phyloP scores from a whole-genome alignment of 176 grass and related monocot species.

The Microstegium vimineum region DNA sequence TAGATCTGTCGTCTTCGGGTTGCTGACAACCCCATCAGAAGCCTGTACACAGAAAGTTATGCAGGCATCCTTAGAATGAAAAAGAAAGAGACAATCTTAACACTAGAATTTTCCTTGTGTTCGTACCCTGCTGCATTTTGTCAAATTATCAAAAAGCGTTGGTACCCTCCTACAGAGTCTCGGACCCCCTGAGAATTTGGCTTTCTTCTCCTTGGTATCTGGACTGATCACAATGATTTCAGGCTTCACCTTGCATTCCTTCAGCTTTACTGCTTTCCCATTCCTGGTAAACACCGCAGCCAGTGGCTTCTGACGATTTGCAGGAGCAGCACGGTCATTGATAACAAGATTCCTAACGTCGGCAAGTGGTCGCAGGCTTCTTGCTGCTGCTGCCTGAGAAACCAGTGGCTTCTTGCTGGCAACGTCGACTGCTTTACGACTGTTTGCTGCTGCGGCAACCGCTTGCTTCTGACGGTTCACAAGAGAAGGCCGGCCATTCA shows the following conservation, averaged over 20 bases:
- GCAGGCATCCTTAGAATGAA: neutral
- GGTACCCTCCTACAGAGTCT: conserved; percentile 25
- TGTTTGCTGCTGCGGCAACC: conserved; percentile 8
- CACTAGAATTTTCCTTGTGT: neutral
- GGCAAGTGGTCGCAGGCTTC: neutral
- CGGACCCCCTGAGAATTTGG: neutral
- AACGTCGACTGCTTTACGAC: neutral
- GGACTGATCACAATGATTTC: conserved; percentile 36
- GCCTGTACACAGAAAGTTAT: conserved; percentile 18
- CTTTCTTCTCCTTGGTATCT: conserved; percentile 34
- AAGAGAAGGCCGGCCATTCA: conserved; percentile 20
- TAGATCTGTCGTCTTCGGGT: conserved; percentile 6
- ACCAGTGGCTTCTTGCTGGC: neutral
- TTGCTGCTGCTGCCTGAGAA: conserved; percentile 12
- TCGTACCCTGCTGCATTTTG: conserved; percentile 45
- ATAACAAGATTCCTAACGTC: conserved; percentile 25
- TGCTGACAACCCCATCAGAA: conserved; percentile 39
- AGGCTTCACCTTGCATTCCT: conserved; percentile 22
- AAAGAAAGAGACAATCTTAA: neutral
- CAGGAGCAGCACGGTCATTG: conserved; percentile 9
- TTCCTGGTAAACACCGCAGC: neutral
- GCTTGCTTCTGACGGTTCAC: conserved; percentile 26
- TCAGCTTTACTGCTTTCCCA: conserved; percentile 23
- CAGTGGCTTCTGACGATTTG: conserved; percentile 21
- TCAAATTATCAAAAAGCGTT: conserved; percentile 7